phyloP scores from a whole-genome alignment of 495 filamentous ascomycete genomes.

The Neurospora sp. region DNA sequence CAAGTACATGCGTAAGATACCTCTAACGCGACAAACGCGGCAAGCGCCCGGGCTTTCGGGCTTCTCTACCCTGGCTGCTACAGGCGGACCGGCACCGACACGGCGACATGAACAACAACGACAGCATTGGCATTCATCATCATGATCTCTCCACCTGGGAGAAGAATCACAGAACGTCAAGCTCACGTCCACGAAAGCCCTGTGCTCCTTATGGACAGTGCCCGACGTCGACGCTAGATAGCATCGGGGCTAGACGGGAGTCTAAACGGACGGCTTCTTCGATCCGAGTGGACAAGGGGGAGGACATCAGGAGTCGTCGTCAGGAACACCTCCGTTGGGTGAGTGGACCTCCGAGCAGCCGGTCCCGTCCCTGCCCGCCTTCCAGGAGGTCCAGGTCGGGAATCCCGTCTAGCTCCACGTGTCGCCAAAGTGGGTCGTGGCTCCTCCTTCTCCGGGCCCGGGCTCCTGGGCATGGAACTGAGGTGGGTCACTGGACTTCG shows the following conservation, averaged over 20 bases:
- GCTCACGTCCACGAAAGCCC: not conserved
- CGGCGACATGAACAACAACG: not conserved
- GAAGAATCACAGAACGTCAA: not conserved
- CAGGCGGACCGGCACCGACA: not conserved
- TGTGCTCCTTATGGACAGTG: not conserved
- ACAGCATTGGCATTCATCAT: not conserved
- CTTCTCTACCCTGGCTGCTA: not conserved
- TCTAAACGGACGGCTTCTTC: not conserved
- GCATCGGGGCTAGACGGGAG: not conserved
- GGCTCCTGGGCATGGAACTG: not conserved
- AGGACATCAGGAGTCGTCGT: not conserved
- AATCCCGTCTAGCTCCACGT: not conserved
- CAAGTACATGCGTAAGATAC: not conserved
- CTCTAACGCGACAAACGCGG: not conserved
- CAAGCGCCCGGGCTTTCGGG: not conserved
- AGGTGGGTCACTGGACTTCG: not conserved
- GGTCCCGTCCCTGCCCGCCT: not conserved
- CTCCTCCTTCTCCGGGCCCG: not conserved
- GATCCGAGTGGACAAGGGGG: not conserved
- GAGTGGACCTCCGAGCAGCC: not conserved
- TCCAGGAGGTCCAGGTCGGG: not conserved
- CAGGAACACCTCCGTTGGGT: not conserved
- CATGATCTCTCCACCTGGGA: not conserved
- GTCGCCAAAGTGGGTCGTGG: not conserved
- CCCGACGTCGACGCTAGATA: not conserved